Evolutionary conservation across 2,329 filamentous ascomycete species (phyloP).

Genomic region (Aureobasidium zeae): DNA sequence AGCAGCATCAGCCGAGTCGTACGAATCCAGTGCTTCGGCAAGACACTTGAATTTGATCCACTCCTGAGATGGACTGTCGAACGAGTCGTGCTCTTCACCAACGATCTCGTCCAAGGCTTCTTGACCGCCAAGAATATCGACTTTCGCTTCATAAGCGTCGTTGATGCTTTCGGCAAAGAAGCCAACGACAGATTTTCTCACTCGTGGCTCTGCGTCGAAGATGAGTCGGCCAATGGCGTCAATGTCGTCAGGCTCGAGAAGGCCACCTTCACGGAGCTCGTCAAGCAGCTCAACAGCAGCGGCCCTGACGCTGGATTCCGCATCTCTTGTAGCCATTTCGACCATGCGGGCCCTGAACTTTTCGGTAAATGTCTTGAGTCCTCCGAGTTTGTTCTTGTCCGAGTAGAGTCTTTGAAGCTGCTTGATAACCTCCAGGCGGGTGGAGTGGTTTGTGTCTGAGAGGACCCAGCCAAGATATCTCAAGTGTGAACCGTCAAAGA

Average conservation of each 20-base stretch:
- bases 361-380: constrained; percentile 84
- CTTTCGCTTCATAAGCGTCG: constrained; percentile 66
- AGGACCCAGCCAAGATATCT: constrained; percentile 94
- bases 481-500: constrained; percentile 82
- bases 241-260: constrained; percentile 85
- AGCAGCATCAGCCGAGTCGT: constrained; percentile 55
- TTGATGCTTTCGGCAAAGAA: constrained; percentile 87
- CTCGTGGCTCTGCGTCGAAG: constrained; percentile 74
- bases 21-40: constrained; percentile 70
- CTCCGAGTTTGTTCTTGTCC: constrained; percentile 65
- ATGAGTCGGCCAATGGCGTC: constrained; percentile 80
- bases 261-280: constrained; percentile 68
- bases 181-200: constrained; percentile 77
- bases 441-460: constrained; percentile 66
- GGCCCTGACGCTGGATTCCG: constrained; percentile 70
- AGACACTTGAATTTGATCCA: constrained; percentile 93
- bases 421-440: constrained; percentile 75
- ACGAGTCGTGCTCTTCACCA: constrained; percentile 60
- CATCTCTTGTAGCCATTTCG: constrained; percentile 83
- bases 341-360: constrained; percentile 78
- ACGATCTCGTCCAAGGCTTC: constrained; percentile 68
- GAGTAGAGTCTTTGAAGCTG: constrained; percentile 74
- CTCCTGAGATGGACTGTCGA: constrained; percentile 53
- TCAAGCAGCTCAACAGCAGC: constrained; percentile 75
- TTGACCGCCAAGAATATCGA: constrained; percentile 76